Conservation (phyloP, 768 basidiomycete species). For the Suillus subalutaceus region DNA sequence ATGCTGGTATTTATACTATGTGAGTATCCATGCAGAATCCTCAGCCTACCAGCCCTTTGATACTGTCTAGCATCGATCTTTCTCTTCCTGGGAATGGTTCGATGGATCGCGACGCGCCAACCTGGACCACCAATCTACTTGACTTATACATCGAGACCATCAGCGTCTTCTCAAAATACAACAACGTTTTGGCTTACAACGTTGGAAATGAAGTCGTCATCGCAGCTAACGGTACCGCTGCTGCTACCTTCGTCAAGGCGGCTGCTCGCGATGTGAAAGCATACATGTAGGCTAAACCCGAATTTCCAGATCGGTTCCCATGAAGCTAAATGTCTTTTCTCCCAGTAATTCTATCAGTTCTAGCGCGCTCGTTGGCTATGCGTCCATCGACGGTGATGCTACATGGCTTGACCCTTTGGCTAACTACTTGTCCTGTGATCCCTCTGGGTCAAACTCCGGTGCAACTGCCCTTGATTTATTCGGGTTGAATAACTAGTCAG, state of each 20-base stretch:
- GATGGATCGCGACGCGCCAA: conserved; percentile 68
- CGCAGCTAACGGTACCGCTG: conserved; percentile 52
- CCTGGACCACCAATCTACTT: conserved; percentile 83
- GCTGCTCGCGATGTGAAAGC: conserved; percentile 88
- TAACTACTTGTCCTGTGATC: conserved; percentile 79
- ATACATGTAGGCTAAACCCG: conserved; percentile 63
- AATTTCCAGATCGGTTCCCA: not conserved
- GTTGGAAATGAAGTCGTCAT: conserved; percentile 85
- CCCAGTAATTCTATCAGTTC: conserved; percentile 65
- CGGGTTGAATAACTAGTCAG: conserved; percentile 87
- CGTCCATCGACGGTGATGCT: conserved; percentile 75
- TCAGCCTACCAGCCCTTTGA: conserved; percentile 15
- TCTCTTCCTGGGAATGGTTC: conserved; percentile 86
- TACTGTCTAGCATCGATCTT: conserved; percentile 71
- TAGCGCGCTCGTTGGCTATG: conserved; percentile 76
- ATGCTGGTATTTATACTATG: conserved; percentile 89
- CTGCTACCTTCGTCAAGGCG: conserved; percentile 84
- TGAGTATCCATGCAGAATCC: conserved; percentile 40
- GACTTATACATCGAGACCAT: conserved; percentile 81
- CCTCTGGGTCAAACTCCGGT: conserved; percentile 52
- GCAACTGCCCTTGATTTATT: conserved; percentile 78
- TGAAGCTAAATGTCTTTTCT: not conserved
- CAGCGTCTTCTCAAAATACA: conserved; percentile 78
- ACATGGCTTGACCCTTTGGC: conserved; percentile 70
- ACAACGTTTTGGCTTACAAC: conserved; percentile 89